Conservation (phyloP, 371 early-diverging fungal genomes). For the Funneliformis caledonium region DNA sequence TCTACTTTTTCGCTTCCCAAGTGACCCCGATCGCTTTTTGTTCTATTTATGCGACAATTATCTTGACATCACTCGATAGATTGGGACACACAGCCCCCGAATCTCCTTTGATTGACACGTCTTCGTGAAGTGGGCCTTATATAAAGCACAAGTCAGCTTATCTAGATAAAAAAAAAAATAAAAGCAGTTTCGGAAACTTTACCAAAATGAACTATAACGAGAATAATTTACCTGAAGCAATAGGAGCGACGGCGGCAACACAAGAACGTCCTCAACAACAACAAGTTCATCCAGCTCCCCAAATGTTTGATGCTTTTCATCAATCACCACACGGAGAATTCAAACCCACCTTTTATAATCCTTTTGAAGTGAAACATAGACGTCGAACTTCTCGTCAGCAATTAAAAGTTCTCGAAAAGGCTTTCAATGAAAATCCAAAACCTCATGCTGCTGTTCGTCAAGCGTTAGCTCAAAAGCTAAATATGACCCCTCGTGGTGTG, state of each 20-base stretch:
- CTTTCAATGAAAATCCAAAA: slow-evolving; percentile 70
- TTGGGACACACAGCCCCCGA: slow-evolving; percentile 20
- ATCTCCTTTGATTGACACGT: slow-evolving; percentile 27
- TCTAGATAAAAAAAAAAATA: not conserved
- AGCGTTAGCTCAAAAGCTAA: slow-evolving; percentile 41
- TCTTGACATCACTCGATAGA: slow-evolving; percentile 17
- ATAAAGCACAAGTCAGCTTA: slow-evolving; percentile 12
- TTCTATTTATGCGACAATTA: slow-evolving; percentile 24
- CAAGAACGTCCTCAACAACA: slow-evolving; percentile 13
- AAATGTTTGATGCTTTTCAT: slow-evolving; percentile 40
- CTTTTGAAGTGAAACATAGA: slow-evolving; percentile 79
- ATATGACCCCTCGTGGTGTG: slow-evolving; percentile 45
- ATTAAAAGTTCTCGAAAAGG: slow-evolving; percentile 68
- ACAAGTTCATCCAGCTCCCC: slow-evolving; percentile 37
- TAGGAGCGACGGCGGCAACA: slow-evolving; percentile 17
- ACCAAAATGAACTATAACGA: slow-evolving; percentile 27
- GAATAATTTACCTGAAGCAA: slow-evolving; percentile 5
- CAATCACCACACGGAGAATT: slow-evolving; percentile 66
- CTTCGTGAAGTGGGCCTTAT: not conserved
- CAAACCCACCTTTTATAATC: slow-evolving; percentile 75
- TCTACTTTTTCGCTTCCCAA: not conserved
- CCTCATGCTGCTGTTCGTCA: slow-evolving; percentile 64
- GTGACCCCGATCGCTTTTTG: slow-evolving; percentile 18
- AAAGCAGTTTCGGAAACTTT: slow-evolving; percentile 21
- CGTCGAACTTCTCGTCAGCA: slow-evolving; percentile 76